Base-by-base conservation (phyloP, 73 alveolate species). In the Effrenium voratum region DNA sequence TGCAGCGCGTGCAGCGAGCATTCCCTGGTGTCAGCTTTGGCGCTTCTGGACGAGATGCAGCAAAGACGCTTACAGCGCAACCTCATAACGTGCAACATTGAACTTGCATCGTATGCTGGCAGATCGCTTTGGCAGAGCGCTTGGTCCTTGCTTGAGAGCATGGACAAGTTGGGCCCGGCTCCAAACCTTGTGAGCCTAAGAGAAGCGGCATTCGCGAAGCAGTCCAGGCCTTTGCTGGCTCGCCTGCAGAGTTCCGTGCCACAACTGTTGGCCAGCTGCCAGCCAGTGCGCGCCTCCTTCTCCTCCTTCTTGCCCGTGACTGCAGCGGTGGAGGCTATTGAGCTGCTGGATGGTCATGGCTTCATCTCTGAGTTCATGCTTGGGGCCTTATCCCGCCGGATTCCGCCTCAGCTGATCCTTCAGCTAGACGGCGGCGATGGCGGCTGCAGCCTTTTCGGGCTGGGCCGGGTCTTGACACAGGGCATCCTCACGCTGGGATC, bases 151-250 rank as follows among this genome's bases (percentile, higher is more conserved):
- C 84, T 87, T 24, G 85, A 30, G 38, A 40, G 63, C 70, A 87
- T 87, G 95, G 41, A 34, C 19, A 36, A 16, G 5, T 44, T 22
- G 3, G 95, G 40, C n/a, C 85, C 84, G 46, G 38, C 46, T 15
- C 95, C 95, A 44, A 87, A 87, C 85, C 43, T 63, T 68, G 76
- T 87, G 38, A 87, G 95, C 49, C 49, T 87, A 28, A n/a, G 95
- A 19, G 26, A 28, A 38, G 95, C 45, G 40, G 83, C 95, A 5
- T 46, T 66, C 3, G 95, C 84, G 1, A 10, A 41, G 83, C 30
- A 12, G 30, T 8, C 66, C 84, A 15, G 36, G 83, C 45, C 30
- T 5, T 28, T 85, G 46, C 70, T 85, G 45, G 26, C n/a, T 4
- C 94, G 94, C 63, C 82, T 85, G 55, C 60, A 43, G 60, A 3